A percentile compares a stretch with the other conserved stretches of the same genome.
Evolutionary conservation across 2,329 filamentous ascomycete species (phyloP).

Genomic region (Sphaerulina populicola): DNA sequence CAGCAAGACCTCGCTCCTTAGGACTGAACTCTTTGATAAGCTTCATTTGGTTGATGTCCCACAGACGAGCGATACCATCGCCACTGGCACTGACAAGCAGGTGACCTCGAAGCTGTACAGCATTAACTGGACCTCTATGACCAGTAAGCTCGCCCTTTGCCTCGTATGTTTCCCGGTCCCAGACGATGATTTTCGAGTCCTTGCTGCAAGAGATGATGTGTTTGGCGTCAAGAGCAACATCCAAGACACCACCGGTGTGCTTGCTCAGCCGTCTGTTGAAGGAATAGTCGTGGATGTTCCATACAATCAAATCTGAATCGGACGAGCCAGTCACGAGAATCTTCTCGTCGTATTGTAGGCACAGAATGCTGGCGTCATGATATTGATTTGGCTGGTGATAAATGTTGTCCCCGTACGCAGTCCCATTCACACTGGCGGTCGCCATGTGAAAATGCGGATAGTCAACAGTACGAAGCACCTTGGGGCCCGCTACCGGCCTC

Average conservation of each 20-base stretch:
- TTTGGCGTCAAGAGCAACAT: conserved; percentile 83
- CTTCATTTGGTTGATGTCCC: conserved; percentile 84
- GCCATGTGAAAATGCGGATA: conserved; percentile 35
- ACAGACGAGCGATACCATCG: conserved; percentile 86
- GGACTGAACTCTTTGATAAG: conserved; percentile 84
- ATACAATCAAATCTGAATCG: conserved; percentile 83
- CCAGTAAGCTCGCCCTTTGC: conserved; percentile 73
- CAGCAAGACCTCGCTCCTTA: conserved; percentile 87
- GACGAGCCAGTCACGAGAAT: conserved; percentile 94
- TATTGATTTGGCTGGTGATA: conserved; percentile 48
- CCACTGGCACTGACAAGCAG: conserved; percentile 88
- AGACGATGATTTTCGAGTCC: conserved; percentile 86
- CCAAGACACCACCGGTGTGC: conserved; percentile 82
- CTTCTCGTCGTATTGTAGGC: conserved; percentile 84
- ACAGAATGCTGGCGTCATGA: conserved; percentile 88
- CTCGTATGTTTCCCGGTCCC: conserved; percentile 72
- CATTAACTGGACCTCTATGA: conserved; percentile 88
- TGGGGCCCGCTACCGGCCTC: conserved; percentile 43
- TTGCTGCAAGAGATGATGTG: conserved; percentile 97
- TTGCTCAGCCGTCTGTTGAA: conserved; percentile 69
- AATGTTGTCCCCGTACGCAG: conserved; percentile 39
- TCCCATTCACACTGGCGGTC: conserved; percentile 42
- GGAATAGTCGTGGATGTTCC: conserved; percentile 72
- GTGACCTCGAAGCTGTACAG: conserved; percentile 88
- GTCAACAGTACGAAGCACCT: conserved; percentile 38